These are phyloP conservation scores for Auriscalpium orientale DNA, from an alignment of 768 basidiomycete species.

Conservation along the genomic window DNA sequence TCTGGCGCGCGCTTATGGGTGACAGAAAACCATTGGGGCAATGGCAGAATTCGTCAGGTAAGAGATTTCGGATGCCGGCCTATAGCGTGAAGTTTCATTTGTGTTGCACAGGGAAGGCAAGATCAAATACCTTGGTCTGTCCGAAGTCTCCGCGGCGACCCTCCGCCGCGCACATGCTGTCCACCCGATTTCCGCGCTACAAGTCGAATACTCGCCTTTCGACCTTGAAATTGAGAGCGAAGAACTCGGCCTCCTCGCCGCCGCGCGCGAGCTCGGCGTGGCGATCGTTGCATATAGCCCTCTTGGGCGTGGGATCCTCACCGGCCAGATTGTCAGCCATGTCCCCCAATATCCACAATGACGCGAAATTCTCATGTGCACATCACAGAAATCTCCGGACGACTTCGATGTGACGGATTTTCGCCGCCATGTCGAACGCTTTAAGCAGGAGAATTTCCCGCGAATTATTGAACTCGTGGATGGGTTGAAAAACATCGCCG, in stretches of 20 bases:
- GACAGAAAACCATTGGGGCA: conserved; percentile 16
- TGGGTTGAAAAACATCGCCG: conserved; percentile 25
- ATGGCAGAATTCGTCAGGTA: conserved; percentile 21
- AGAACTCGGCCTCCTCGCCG: conserved; percentile 18
- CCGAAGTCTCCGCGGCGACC: conserved; percentile 25
- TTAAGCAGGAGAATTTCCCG: conserved; percentile 36
- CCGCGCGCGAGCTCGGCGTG: conserved; percentile 26
- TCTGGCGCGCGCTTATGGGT: too few relatives aligned
- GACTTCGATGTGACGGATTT: conserved; percentile 25
- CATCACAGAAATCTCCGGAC: conserved; percentile 19
- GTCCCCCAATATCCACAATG: background rate
- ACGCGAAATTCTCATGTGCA: background rate
- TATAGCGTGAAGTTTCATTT: background rate
- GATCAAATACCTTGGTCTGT: conserved; percentile 30
- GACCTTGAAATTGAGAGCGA: conserved; percentile 23
- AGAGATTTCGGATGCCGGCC: background rate
- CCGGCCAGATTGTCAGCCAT: conserved; percentile 20
- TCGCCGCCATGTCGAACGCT: conserved; percentile 17
- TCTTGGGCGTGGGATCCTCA: conserved; percentile 25
- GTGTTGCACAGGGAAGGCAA: conserved; percentile 23
- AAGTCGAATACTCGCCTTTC: conserved; percentile 27
- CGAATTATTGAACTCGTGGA: conserved; percentile 33
- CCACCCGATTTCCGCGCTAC: conserved; percentile 25
- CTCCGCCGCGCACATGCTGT: conserved; percentile 28
- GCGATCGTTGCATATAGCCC: conserved; percentile 29